These are phyloP conservation scores for Tillandsia fasciculata DNA, from an alignment of 176 grass and related monocot genomes.

Conservation along the genomic window DNA sequence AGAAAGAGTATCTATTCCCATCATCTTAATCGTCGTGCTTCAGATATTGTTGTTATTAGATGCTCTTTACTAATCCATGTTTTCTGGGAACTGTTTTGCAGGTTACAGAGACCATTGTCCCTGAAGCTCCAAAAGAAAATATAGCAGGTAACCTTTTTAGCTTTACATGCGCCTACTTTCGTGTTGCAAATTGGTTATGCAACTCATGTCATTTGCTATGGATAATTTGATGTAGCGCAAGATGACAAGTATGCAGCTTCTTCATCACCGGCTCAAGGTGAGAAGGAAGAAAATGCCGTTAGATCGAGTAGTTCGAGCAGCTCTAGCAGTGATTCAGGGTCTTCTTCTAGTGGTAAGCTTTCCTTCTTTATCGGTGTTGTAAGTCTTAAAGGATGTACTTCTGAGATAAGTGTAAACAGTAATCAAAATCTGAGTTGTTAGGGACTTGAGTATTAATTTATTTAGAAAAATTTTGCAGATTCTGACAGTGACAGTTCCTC, in stretches of 20 bases:
- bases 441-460: not conserved
- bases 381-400: not conserved
- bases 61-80: slow-evolving; percentile 5
- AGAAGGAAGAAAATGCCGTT: slow-evolving; percentile 47
- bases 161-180: not conserved
- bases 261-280: slow-evolving; percentile 30
- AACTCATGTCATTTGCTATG: not conserved
- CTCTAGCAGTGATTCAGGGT: slow-evolving; percentile 86
- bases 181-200: not conserved
- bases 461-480: slow-evolving; percentile 42
- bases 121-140: slow-evolving; percentile 35
- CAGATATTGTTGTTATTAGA: not conserved
- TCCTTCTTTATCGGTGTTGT: not conserved
- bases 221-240: not conserved
- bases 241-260: slow-evolving; percentile 42
- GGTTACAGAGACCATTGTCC: slow-evolving; percentile 34
- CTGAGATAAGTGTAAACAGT: too few relatives aligned
- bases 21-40: not conserved
- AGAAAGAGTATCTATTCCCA: slow-evolving; percentile 34
- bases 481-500: slow-evolving; percentile 93
- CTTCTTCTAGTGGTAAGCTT: slow-evolving; percentile 77
- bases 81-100: slow-evolving; percentile 6
- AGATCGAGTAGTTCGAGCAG: slow-evolving; percentile 74
- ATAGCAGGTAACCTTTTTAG: slow-evolving; percentile 31
- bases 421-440: too few relatives aligned